These are phyloP conservation scores for Syzygium aqueum DNA, from an alignment of 345 rosid species.

Conservation along the genomic window DNA sequence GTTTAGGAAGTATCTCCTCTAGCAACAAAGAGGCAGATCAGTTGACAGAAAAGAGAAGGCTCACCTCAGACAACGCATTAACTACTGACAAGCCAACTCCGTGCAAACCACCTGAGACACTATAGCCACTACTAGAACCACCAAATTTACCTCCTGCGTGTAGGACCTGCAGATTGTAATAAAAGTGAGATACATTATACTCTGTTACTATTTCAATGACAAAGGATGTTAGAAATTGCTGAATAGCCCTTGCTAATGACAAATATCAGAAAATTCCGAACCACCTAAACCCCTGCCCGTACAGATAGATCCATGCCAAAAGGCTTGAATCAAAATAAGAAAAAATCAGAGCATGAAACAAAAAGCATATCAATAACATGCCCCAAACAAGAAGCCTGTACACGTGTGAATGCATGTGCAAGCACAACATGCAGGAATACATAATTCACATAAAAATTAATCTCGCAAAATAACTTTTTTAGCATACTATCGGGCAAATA, in stretches of 20 bases:
- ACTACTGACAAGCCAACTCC: conserved; percentile 99
- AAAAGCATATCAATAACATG: background rate
- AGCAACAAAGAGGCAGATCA: background rate
- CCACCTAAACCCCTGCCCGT: background rate
- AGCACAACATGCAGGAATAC: background rate
- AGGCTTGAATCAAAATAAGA: background rate
- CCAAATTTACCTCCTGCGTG: conserved; percentile 99
- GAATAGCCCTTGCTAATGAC: background rate
- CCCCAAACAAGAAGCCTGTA: background rate
- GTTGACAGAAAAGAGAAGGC: conserved; percentile 1
- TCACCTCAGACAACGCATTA: conserved; percentile 95
- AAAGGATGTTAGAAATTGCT: background rate
- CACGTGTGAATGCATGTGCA: background rate
- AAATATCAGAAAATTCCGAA: background rate
- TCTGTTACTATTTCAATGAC: background rate
- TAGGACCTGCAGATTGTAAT: conserved; percentile 48
- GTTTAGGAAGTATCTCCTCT: background rate
- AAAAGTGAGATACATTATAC: background rate
- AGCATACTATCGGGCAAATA: background rate
- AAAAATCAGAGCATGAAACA: background rate
- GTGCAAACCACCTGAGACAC: conserved; percentile 94
- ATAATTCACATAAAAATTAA: background rate
- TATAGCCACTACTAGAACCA: conserved; percentile 92
- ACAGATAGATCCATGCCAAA: background rate
- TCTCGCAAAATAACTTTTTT: background rate